Conservation (phyloP, 768 basidiomycete genomes). For the Pulveroboletus sp. region DNA sequence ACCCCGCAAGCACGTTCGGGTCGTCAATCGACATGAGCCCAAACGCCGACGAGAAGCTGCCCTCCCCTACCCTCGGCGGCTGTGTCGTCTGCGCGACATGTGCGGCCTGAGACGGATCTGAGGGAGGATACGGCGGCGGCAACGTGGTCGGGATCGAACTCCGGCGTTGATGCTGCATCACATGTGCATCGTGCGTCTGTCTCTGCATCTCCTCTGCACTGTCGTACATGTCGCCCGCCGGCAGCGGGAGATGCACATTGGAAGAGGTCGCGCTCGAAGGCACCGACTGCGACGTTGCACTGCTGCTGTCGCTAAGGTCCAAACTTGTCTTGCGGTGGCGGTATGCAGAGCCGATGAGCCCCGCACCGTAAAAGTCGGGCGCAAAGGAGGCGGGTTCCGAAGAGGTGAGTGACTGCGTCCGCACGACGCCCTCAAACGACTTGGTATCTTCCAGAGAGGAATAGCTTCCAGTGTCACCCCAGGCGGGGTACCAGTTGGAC, state of each 20-base stretch:
- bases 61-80: constrained; percentile 23
- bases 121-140: constrained; percentile 2
- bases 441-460: constrained; percentile 29
- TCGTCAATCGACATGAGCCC: constrained; percentile 79
- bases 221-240: constrained; percentile 27
- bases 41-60: constrained; percentile 60
- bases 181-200: constrained; percentile 12
- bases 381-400: constrained; percentile 24
- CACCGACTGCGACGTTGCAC: constrained; percentile 41
- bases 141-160: constrained; percentile 16
- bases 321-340: constrained; percentile 34
- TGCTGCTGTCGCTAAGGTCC: constrained; percentile 44
- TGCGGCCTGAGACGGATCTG: constrained; percentile 6
- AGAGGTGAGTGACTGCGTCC: constrained; percentile 18
- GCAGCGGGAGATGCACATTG: constrained; percentile 47
- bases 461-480: constrained; percentile 26
- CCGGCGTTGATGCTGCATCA: constrained; percentile 17
- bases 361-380: constrained; percentile 17
- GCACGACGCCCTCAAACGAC: constrained; percentile 17
- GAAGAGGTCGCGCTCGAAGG: constrained; percentile 57
- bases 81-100: constrained; percentile 11
- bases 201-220: constrained; percentile 27
- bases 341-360: constrained; percentile 23
- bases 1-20: constrained; percentile 60
- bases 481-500: constrained; percentile 22